Evolutionary conservation across 768 basidiomycete species (phyloP), one percentile per base, ranked within the genome.

Genomic region (Pholiota microspora): DNA sequence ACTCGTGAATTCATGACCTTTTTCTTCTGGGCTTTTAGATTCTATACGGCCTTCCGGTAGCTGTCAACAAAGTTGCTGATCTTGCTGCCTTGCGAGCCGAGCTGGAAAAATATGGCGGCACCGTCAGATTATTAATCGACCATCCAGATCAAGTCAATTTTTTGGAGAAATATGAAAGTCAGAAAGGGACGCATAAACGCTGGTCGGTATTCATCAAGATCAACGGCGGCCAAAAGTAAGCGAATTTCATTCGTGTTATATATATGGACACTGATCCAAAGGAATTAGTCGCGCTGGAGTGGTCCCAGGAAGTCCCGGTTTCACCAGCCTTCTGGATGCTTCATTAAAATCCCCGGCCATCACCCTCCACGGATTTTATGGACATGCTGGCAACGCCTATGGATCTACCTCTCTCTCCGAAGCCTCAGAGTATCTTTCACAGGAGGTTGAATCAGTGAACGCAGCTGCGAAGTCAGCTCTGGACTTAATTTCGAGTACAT

Each of bases 191-290:
- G 13, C 69, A 73, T 1, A 73, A 74, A 59, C 72, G 65, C 40
- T 94, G 92, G 92, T 87, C 85, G 12, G 80, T 79, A 0, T 94
- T 93, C 66, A 77, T 94, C 55, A 94, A 94, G 72, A 69, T 93
- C 31, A 88, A 94, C 59, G 83, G 83, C 6, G 90, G 88, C 25
- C 80, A 83, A 61, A 84, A 85, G 91, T 92, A 69, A 64, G 86
- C 57, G 27, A 36, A 32, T 16, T 7, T 24, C 27, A 40, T 49
- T 38, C 8, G 51, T 49, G 3, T 21, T 10, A 4, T 36, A 24
- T 9, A 18, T 16, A n/a, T 23, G 18, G 15, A 40, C 38, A 56
- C 57, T 67, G 34, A 68, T 56, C 51, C 32, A 8, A 55, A 18
- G 32, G 23, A 35, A 55, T 21, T 31, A 62, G 92, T 62, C 90